Conservation (phyloP, 768 basidiomycete species). For the Phylloporus arenicola region DNA sequence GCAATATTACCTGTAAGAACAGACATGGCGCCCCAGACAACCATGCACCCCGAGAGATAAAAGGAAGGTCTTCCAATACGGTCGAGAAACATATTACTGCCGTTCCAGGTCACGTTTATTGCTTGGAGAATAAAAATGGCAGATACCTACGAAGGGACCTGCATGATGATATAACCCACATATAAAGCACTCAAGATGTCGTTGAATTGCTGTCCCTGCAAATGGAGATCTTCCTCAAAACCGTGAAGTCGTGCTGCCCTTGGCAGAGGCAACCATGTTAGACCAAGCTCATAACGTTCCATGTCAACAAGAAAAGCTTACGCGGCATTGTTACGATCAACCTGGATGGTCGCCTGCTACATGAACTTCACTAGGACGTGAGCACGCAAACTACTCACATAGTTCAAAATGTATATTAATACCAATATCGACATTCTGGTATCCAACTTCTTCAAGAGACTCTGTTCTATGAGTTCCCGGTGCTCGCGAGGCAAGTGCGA, state of each 20-base stretch:
- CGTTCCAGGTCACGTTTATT: neutral
- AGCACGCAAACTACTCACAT: conserved; percentile 18
- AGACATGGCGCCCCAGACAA: conserved; percentile 63
- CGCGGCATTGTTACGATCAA: conserved; percentile 71
- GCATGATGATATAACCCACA: conserved; percentile 73
- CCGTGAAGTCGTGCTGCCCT: conserved; percentile 72
- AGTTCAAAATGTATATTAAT: conserved; percentile 34
- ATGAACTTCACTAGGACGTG: neutral
- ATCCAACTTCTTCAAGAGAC: conserved; percentile 35
- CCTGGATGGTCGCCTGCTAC: conserved; percentile 28
- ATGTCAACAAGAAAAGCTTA: conserved; percentile 27
- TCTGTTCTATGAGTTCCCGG: conserved; percentile 37
- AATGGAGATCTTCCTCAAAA: conserved; percentile 61
- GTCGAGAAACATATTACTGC: conserved; percentile 67
- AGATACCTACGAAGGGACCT: conserved; percentile 61
- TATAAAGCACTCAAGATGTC: conserved; percentile 65
- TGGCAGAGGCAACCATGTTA: neutral
- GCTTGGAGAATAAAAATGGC: neutral
- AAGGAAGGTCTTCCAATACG: conserved; percentile 63
- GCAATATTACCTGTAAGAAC: conserved; percentile 42
- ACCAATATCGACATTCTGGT: conserved; percentile 32
- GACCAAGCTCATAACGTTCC: neutral
- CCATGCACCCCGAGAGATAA: conserved; percentile 64
- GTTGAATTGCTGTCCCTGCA: conserved; percentile 59
- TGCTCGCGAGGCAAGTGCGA: conserved; percentile 8